A percentile compares a stretch with the other conserved stretches of the same genome.
Conservation (phyloP, 768 basidiomycete genomes). For the Chalciporus sphaerocephalus region DNA sequence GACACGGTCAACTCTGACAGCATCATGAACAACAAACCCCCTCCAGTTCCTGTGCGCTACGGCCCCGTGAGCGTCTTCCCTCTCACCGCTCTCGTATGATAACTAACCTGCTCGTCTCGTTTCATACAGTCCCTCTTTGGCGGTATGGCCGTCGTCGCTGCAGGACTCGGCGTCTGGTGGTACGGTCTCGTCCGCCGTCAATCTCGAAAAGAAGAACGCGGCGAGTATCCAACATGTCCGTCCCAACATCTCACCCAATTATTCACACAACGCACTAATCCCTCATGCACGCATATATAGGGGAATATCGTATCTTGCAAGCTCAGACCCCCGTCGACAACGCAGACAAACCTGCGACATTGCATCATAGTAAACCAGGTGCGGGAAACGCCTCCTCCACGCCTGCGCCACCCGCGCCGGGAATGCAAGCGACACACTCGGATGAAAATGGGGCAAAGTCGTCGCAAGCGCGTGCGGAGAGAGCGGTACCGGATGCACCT, state of each 20-base stretch:
- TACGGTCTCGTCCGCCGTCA: constrained; percentile 18
- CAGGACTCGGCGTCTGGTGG: constrained; percentile 20
- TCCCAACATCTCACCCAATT: not conserved
- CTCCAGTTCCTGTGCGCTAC: too few species aligned
- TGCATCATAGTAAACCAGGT: not conserved
- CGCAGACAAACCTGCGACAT: constrained; percentile 14
- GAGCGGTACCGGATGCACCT: constrained; percentile 3
- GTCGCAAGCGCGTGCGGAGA: not conserved
- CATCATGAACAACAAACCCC: too few species aligned
- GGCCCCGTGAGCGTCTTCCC: too few species aligned
- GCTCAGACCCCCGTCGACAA: constrained; percentile 17
- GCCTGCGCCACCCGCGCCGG: not conserved
- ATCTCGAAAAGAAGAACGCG: constrained; percentile 17
- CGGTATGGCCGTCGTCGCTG: constrained; percentile 19
- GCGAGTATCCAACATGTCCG: constrained; percentile 18
- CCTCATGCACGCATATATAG: constrained; percentile 8
- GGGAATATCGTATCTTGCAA: constrained; percentile 27
- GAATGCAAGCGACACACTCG: not conserved
- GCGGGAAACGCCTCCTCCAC: not conserved
- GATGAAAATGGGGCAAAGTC: not conserved
- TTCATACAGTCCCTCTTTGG: constrained; percentile 25
- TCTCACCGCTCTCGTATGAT: too few species aligned
- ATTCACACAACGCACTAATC: too few species aligned
- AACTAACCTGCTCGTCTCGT: not conserved
- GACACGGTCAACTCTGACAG: too few species aligned